A percentile compares a stretch with the other conserved stretches of the same genome.
phyloP scores from a whole-genome alignment of 768 basidiomycete species.

The Mycena epipterygia region DNA sequence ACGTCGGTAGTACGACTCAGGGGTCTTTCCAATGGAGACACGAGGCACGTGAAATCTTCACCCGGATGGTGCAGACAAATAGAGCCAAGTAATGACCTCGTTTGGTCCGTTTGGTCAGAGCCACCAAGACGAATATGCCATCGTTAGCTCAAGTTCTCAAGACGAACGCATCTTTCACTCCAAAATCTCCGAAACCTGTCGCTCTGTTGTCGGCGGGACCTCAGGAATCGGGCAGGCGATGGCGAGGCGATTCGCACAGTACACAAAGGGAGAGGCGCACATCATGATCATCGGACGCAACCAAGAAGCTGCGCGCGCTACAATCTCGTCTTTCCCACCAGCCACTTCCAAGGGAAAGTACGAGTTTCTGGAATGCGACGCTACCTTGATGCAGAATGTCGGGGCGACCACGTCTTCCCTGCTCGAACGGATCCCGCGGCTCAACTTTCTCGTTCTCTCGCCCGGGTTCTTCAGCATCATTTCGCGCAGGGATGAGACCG shows the following conservation, averaged over 20 bases:
- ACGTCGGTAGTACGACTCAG: too few species aligned
- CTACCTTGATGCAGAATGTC: slow-evolving; percentile 51
- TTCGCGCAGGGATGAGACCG: slow-evolving; percentile 50
- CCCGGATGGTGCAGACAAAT: too few species aligned
- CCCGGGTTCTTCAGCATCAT: slow-evolving; percentile 47
- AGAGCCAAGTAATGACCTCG: too few species aligned
- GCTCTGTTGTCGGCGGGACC: slow-evolving; percentile 45
- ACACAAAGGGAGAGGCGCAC: slow-evolving; percentile 55
- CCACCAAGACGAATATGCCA: slow-evolving; percentile 34
- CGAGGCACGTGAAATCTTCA: too few species aligned
- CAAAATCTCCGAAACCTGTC: slow-evolving; percentile 30
- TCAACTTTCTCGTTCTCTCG: slow-evolving; percentile 55
- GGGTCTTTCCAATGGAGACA: too few species aligned
- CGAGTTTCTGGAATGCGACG: slow-evolving; percentile 56
- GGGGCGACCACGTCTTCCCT: slow-evolving; percentile 44
- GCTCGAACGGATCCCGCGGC: slow-evolving; percentile 41
- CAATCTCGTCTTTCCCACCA: slow-evolving; percentile 50
- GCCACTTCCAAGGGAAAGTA: slow-evolving; percentile 35
- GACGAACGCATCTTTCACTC: slow-evolving; percentile 25
- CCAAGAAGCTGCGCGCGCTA: slow-evolving; percentile 46
- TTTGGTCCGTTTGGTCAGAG: too few species aligned
- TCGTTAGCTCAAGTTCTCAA: slow-evolving; percentile 38
- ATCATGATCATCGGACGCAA: slow-evolving; percentile 58
- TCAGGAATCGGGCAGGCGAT: slow-evolving; percentile 51
- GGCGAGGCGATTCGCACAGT: slow-evolving; percentile 50